Evolutionary conservation across 495 filamentous ascomycete species (phyloP), one percentile per base, ranked within the genome.

Genomic region (Penicillium lagena): DNA sequence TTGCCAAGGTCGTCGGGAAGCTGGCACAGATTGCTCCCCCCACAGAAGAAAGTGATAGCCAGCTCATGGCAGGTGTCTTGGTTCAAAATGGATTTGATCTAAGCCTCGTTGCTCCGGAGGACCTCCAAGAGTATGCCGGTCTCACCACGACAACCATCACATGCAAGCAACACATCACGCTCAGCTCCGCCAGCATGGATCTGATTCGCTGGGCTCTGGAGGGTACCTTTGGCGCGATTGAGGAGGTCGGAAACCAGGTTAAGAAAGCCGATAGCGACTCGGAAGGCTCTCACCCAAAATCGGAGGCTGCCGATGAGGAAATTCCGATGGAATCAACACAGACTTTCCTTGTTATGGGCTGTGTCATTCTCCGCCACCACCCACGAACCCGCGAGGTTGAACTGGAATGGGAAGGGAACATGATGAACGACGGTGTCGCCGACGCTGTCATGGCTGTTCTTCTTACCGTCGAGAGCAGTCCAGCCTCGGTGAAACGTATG

Each of bases 51-150:
- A 71, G 77, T 11, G 70, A 72, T 11, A 50, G 68, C 38, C 66
- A 75, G 34, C 62, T 96, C 12, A 80, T 98, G 55, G 83, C 82
- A 6, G 93, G 94, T 27, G 93, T 98, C 4, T 70, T 98, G 7
- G 90, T 98, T 22, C 90, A 97, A 54, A 95, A 91, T 58, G 93
- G 96, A 52, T 97, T 97, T 62, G 93, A 96, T 59, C 76, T 97
- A 70, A 87, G 83, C 0, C 71, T 98, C 7, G 97, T 98, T 93
- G 90, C 89, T 5, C 89, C 93, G 0, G 91, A 96, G 48, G 93
- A 98, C 58, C 73, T 98, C 27, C 80, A 87, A 41, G 93, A 98
- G 64, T 98, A 95, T 56, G 93, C 93, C 4, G 94, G 94, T 9
- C 70, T 98, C 8, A 95, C 88, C 0, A 97, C 93, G 0, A 95